Evolutionary conservation across 345 rosid species (phyloP), one percentile per base, ranked within the genome.

Genomic region (Nephelium lappaceum): DNA sequence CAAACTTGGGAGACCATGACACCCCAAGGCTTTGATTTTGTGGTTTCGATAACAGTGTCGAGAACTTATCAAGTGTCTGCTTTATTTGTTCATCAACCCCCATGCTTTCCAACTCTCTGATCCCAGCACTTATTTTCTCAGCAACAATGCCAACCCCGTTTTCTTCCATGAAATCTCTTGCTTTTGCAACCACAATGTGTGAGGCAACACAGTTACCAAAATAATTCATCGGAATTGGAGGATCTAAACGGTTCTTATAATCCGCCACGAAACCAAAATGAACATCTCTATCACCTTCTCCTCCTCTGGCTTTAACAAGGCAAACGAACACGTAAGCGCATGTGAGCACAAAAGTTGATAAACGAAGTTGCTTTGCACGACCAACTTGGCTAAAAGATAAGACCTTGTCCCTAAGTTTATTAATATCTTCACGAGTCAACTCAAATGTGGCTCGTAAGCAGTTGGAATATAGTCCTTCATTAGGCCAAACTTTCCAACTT

Each of bases 261-360:
- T 85, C 87, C 16, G 75, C 79, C 12, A 83, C n/a, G 18, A 80
- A 75, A 31, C 53, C 76, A 24, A 75, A 62, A 5, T 16, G 19
- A 0, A 87, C 73, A 1, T 5, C 55, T 45, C 76, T 16, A 5
- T 74, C 61, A 31, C 10, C 11, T 0, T 71, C 76, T 0, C 75
- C 77, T 31, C 80, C 83, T 23, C 55, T 71, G 0, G 83, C 75
- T 53, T 76, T 80, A 4, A 80, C 63, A 4, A 78, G 1, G 43
- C 87, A 80, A 38, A 74, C 64, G 16, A 45, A 47, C 1, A 73
- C 1, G 49, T 82, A 82, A 1, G 82, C 84, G 27, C 19, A 19
- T 0, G 80, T 36, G 4, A 85, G 25, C 0, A 82, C 85, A 3
- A 84, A 85, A 21, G 78, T 76, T 3, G 86, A 82, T 45, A 86